These are phyloP conservation scores for Paraglomus occultum DNA, from an alignment of 192 early-diverging fungal genomes.

Conservation along the genomic window DNA sequence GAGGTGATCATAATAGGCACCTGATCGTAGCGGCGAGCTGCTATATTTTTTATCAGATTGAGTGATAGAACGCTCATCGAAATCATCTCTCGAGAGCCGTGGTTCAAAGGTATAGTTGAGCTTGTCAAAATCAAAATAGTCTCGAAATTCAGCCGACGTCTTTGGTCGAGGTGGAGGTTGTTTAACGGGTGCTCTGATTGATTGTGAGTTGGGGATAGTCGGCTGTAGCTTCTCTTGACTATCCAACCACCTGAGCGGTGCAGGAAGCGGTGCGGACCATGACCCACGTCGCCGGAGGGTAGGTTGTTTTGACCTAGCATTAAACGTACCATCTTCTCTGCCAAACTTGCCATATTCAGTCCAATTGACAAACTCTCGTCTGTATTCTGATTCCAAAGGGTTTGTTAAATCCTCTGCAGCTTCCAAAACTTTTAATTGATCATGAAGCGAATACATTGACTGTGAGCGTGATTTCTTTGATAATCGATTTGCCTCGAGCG, in stretches of 20 bases:
- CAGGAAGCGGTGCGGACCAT: constrained; percentile 18
- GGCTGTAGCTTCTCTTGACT: constrained; percentile 6
- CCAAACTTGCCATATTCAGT: constrained; percentile 3
- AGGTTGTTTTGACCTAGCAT: background rate
- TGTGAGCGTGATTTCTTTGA: constrained; percentile 29
- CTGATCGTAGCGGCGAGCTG: background rate
- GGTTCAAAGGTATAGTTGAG: too few relatives aligned
- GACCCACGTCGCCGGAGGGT: constrained; percentile 14
- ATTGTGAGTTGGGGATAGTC: constrained; percentile 7
- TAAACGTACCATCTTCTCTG: constrained; percentile 3
- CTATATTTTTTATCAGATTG: background rate
- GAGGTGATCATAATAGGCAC: too few relatives aligned
- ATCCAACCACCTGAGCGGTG: constrained; percentile 6
- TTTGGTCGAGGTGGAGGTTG: background rate
- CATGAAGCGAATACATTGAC: constrained; percentile 23
- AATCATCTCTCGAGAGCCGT: background rate
- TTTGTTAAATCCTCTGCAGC: constrained; percentile 1
- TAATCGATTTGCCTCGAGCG: constrained; percentile 17
- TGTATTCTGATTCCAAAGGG: constrained; percentile 20
- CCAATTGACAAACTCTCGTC: constrained; percentile 23
- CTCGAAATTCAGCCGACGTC: constrained; percentile 17
- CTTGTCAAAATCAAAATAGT: background rate
- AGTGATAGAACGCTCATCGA: background rate
- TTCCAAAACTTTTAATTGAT: constrained; percentile 24
- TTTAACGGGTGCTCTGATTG: background rate